Conservation (phyloP, 1,139 yeast species). For the Debaryomycetaceae sp. region DNA sequence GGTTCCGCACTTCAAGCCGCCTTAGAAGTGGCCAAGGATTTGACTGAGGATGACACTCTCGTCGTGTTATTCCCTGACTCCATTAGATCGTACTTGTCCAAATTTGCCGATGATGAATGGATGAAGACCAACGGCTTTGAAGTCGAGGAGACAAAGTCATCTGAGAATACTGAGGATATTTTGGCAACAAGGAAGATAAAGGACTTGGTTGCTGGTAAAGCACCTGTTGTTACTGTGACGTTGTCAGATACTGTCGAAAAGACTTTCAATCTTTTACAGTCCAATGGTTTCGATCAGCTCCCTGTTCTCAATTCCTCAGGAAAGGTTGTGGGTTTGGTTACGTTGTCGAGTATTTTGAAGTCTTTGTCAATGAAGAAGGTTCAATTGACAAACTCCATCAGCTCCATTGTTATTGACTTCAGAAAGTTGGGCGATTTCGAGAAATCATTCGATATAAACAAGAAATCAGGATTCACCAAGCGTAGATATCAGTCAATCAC, state of each 20-base stretch:
- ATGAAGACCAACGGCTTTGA: slow-evolving; percentile 73
- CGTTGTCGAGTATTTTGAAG: slow-evolving; percentile 71
- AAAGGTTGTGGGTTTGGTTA: slow-evolving; percentile 71
- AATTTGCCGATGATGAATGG: slow-evolving; percentile 92
- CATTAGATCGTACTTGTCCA: slow-evolving; percentile 80
- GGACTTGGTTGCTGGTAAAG: slow-evolving; percentile 61
- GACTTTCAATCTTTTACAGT: slow-evolving; percentile 69
- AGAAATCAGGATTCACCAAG: slow-evolving; percentile 61
- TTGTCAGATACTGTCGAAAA: slow-evolving; percentile 59
- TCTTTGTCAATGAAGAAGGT: slow-evolving; percentile 62
- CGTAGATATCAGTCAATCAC: slow-evolving; percentile 66
- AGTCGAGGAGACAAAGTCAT: slow-evolving; percentile 45
- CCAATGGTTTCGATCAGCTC: slow-evolving; percentile 81
- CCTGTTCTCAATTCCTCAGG: slow-evolving; percentile 67
- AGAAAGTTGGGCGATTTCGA: slow-evolving; percentile 68
- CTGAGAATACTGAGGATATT: slow-evolving; percentile 51
- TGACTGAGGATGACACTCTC: slow-evolving; percentile 70
- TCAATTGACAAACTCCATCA: slow-evolving; percentile 58
- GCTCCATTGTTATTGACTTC: slow-evolving; percentile 68
- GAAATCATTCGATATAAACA: slow-evolving; percentile 61
- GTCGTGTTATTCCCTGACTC: slow-evolving; percentile 88
- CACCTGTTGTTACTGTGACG: slow-evolving; percentile 77
- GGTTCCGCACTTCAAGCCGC: slow-evolving; percentile 86
- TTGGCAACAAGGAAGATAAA: slow-evolving; percentile 49
- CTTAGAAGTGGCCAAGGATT: slow-evolving; percentile 62